Conservation (phyloP, 768 basidiomycete genomes). For the Strobilomyces confusus region DNA sequence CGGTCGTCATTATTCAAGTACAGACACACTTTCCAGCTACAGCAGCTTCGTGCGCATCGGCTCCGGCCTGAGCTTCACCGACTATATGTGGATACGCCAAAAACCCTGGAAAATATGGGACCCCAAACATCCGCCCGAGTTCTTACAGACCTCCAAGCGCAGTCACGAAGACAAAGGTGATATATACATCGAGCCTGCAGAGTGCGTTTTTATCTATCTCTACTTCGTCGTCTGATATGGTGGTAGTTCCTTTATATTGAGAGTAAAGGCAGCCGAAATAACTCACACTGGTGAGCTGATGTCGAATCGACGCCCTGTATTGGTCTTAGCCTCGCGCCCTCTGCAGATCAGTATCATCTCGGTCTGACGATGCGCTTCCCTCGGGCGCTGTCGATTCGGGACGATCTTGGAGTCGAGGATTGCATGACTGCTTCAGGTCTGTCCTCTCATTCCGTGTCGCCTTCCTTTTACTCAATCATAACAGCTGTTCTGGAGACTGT, state of each 20-base stretch:
- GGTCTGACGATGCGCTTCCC: conserved; percentile 95
- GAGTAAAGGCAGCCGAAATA: conserved; percentile 93
- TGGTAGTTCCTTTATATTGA: conserved; percentile 84
- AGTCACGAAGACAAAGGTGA: conserved; percentile 82
- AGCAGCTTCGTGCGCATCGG: conserved; percentile 88
- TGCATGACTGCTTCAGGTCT: conserved; percentile 69
- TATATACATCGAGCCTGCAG: conserved; percentile 82
- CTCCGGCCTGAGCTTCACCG: conserved; percentile 78
- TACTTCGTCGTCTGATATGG: not conserved
- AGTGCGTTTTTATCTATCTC: conserved; percentile 45
- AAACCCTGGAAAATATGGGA: conserved; percentile 85
- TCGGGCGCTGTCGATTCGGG: conserved; percentile 73
- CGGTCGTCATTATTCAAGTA: not conserved
- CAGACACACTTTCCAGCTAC: conserved; percentile 48
- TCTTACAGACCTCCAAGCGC: conserved; percentile 57
- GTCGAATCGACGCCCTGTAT: not conserved
- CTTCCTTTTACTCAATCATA: not conserved
- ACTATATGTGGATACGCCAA: conserved; percentile 79
- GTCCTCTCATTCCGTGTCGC: not conserved
- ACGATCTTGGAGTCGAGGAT: conserved; percentile 69
- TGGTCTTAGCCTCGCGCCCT: not conserved
- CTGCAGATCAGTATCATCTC: conserved; percentile 73
- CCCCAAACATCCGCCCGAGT: conserved; percentile 66
- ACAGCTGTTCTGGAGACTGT: conserved; percentile 58
- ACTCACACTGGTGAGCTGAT: conserved; percentile 56